These are phyloP conservation scores for Acrasis kona DNA, from an alignment of 78 protist genomes.

Conservation along the genomic window DNA sequence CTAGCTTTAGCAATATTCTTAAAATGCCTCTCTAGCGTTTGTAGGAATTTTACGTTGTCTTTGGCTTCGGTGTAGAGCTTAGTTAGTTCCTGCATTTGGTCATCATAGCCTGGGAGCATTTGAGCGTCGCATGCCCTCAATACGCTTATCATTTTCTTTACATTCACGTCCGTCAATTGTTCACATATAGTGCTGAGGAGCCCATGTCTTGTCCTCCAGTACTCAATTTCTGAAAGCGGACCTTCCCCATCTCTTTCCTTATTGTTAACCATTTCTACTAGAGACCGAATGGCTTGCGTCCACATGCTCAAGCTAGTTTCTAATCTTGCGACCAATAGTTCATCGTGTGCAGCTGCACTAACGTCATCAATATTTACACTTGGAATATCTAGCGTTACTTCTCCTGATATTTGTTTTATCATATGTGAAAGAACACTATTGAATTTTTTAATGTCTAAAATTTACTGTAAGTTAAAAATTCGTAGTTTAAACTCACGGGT, in stretches of 20 bases:
- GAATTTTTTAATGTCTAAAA: not conserved
- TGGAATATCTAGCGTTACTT: slow-evolving; percentile 18
- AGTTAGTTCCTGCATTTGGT: slow-evolving; percentile 3
- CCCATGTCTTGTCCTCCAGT: slow-evolving; percentile 49
- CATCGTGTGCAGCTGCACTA: not conserved
- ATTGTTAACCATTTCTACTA: not conserved
- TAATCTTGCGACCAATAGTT: not conserved
- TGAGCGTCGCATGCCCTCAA: not conserved
- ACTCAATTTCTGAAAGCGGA: slow-evolving; percentile 67
- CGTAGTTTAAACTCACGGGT: no score
- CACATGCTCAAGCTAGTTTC: not conserved
- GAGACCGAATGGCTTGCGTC: not conserved
- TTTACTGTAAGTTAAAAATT: no score
- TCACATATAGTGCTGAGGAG: slow-evolving; percentile 47
- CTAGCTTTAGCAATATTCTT: slow-evolving; percentile 9
- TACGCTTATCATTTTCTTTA: slow-evolving; percentile 31
- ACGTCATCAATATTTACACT: not conserved
- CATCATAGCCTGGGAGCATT: not conserved
- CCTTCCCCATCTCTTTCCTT: no score
- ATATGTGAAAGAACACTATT: not conserved
- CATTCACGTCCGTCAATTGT: slow-evolving; percentile 49
- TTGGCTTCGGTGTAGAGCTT: slow-evolving; percentile 62
- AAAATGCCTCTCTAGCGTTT: slow-evolving; percentile 87
- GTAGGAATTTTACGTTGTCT: slow-evolving; percentile 82
- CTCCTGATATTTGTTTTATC: slow-evolving; percentile 32